Conservation (phyloP, 2,329 filamentous ascomycete species). For the Macrophomina tecta region DNA sequence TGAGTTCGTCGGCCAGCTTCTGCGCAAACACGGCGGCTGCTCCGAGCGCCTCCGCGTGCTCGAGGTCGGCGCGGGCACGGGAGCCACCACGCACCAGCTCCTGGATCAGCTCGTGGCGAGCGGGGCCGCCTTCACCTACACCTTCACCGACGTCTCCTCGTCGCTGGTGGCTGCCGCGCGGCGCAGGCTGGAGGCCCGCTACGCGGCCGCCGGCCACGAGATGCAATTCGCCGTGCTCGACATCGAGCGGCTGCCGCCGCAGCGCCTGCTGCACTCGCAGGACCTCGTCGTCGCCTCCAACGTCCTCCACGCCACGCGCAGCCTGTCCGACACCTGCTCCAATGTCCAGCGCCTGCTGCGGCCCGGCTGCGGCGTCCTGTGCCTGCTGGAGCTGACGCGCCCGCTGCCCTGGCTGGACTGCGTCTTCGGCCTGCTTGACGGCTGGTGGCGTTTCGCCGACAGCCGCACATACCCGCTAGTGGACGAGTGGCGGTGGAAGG, state of each 20-base stretch:
- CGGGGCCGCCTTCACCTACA: constrained; percentile 44
- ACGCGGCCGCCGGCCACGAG: background rate
- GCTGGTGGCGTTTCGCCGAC: constrained; percentile 50
- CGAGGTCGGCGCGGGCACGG: constrained; percentile 11
- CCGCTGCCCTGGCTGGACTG: constrained; percentile 43
- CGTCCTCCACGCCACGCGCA: constrained; percentile 42
- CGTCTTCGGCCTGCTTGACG: constrained; percentile 47
- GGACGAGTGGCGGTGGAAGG: constrained; percentile 33
- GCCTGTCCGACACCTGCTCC: constrained; percentile 28
- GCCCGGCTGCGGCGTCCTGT: constrained; percentile 36
- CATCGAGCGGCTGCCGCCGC: constrained; percentile 39
- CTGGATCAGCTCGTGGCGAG: constrained; percentile 36
- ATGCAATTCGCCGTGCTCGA: constrained; percentile 40
- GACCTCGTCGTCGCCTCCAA: constrained; percentile 42
- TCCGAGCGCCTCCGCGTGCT: constrained; percentile 14
- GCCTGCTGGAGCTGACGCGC: constrained; percentile 41
- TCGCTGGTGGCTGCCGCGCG: constrained; percentile 44
- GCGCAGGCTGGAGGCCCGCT: constrained; percentile 37
- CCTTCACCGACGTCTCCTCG: constrained; percentile 48
- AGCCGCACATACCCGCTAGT: constrained; percentile 37
- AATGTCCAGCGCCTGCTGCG: constrained; percentile 33
- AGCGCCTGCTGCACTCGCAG: constrained; percentile 30
- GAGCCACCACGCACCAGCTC: constrained; percentile 35
- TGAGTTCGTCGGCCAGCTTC: constrained; percentile 29
- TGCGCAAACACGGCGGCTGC: background rate